Base-by-base conservation (phyloP, 2,329 filamentous ascomycete genomes). In the Davidsoniella virescens region DNA sequence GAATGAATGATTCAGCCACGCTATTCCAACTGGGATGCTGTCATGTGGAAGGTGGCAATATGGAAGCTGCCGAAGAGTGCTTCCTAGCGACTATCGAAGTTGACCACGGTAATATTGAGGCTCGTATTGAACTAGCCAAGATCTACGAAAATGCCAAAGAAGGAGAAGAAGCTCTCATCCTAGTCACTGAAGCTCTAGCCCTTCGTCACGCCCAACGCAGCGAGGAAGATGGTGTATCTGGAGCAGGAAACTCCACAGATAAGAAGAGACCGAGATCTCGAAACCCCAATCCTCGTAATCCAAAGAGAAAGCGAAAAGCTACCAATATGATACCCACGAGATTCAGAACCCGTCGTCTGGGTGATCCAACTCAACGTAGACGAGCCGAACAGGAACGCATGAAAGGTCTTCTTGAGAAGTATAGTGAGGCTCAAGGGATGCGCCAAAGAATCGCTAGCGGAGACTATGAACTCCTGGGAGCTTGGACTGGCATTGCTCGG, bases 61-160 rank as follows among this genome's bases (percentile, higher is more conserved):
- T 77, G 17, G 70, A 76, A 29, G 77, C 82, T 37, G 87, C 88
- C 0, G 82, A 90, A 59, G 78, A 84, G 55, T 84, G 78, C 59
- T 92, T 88, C 58, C 73, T 86, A 20, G 76, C 76, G 2, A 78
- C 88, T 9, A 78, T 87, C 37, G 77, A 86, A 47, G 73, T 78
- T 53, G 83, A 93, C 55, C 69, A 79, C 42, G 70, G 77, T 39
- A 80, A 82, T 52, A 78, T 90, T 44, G 81, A 87, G 54, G 84
- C 86, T 38, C 80, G 86, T 38, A 78, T 84, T 26, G 78, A 86
- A 57, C 70, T 95, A 8, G 86, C 86, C 10, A 87, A 84, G 58
- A 77, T 95, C 63, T 94, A 93, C 59, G 86, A 93, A 61, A 78
- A 73, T 55, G 74, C 75, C 42, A 80, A 80, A 55, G 77, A 82